Evolutionary conservation across 768 basidiomycete genomes (phyloP), one percentile per base, ranked within the genome.

Genomic region (Rhizopogon sp.): DNA sequence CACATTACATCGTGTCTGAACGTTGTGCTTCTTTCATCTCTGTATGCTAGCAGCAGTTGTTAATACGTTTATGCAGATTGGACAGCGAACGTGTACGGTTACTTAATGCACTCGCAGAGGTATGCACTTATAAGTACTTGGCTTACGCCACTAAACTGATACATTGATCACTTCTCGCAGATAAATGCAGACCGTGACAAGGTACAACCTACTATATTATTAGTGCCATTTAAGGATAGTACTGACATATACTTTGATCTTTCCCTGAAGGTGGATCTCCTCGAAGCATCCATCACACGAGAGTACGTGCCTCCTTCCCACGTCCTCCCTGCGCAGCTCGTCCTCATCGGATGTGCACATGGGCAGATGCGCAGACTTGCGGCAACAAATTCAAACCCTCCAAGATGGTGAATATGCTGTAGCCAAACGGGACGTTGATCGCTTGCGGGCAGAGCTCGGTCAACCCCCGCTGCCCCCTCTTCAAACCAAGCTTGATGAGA

Each of bases 101-200:
- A 55, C 67, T 91, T 53, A 84, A 81, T 59, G 80, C 81, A 47
- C 73, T 91, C 6, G 75, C 84, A 71, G 82, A 90, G 80, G 88
- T 87, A 64, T 39, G 77, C 61, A n/a, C 39, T 57, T 53, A 42
- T 43, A 25, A 14, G 28, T 56, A 39, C 42, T 25, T 37, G 20
- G 53, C 14, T 58, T 13, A 11, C 46, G 43, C 53, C 45, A 29
- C 51, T 14, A 35, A 37, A 43, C 50, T 59, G 52, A 57, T 46
- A 46, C 17, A 57, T 29, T 53, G 20, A 39, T 54, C 58, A 35
- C 46, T 28, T 25, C 25, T 43, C 5, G 43, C 62, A 90, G 86
- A 78, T 91, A 17, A 91, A 91, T 64, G 87, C 88, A 65, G 89
- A 92, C 68, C 79, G 88, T 13, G 89, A 91, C 73, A 88, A 87